A percentile compares a stretch with the other conserved stretches of the same genome.
phyloP scores from a whole-genome alignment of 2,329 filamentous ascomycete genomes.

The Pseudogymnoascus sp. region DNA sequence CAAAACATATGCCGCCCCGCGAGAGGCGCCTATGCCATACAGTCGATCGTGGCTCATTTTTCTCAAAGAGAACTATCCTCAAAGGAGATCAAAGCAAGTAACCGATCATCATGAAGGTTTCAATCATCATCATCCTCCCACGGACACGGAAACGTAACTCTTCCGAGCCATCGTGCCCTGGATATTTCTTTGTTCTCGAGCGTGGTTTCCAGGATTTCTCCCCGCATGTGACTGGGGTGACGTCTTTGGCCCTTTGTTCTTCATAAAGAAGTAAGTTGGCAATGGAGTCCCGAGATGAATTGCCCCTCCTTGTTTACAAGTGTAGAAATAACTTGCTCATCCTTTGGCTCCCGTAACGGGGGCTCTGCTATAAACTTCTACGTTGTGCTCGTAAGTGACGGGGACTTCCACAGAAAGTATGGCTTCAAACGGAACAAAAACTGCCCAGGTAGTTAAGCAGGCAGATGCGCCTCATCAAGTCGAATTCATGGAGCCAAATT shows the following conservation, averaged over 20 bases:
- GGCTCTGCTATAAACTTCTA: not conserved
- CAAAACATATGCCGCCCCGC: not conserved
- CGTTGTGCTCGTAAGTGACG: not conserved
- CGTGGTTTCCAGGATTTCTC: not conserved
- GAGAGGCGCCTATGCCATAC: not conserved
- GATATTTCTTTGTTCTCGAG: not conserved
- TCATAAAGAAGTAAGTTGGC: not conserved
- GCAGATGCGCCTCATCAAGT: not conserved
- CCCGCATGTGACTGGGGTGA: not conserved
- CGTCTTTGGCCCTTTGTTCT: not conserved
- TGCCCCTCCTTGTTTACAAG: not conserved
- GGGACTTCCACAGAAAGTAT: not conserved
- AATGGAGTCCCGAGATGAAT: not conserved
- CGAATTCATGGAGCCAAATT: not conserved
- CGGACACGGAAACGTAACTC: not conserved
- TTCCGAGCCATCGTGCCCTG: not conserved
- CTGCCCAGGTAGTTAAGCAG: not conserved
- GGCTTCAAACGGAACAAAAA: constrained; percentile 3
- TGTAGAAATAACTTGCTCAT: constrained; percentile 1
- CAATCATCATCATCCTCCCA: not conserved
- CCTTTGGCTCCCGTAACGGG: not conserved
- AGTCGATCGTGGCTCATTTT: not conserved
- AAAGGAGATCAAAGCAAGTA: not conserved
- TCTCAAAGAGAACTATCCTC: not conserved
- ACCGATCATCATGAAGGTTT: not conserved